Percentiles rank a stretch among this genome's conserved stretches.
phyloP scores from a whole-genome alignment of 805 yeast species.

The Metschnikowia noctiluminum region DNA sequence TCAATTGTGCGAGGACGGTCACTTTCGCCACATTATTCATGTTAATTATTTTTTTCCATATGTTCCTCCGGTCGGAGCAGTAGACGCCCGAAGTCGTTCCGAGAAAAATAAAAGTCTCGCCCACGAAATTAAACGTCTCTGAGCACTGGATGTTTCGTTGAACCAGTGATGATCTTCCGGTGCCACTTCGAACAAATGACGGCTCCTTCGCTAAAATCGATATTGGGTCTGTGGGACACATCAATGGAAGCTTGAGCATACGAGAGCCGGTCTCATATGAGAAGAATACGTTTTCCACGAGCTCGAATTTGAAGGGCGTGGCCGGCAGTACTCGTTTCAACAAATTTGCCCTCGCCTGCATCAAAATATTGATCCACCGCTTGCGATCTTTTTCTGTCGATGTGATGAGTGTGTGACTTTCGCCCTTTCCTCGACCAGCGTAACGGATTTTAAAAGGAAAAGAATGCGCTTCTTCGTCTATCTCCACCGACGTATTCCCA shows the following conservation, averaged over 20 bases:
- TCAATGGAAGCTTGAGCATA: conserved; percentile 50
- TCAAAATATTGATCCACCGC: conserved; percentile 54
- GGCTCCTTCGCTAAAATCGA: conserved; percentile 22
- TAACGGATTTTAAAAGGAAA: conserved; percentile 53
- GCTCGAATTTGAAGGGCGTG: conserved; percentile 53
- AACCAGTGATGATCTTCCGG: conserved; percentile 17
- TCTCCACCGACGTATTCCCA: background rate
- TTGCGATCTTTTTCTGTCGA: conserved; percentile 48
- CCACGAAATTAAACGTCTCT: conserved; percentile 44
- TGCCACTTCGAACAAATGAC: background rate
- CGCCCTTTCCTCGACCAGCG: conserved; percentile 52
- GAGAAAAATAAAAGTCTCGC: conserved; percentile 45
- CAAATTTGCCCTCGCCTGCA: conserved; percentile 42
- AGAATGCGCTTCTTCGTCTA: conserved; percentile 27
- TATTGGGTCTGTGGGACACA: conserved; percentile 51
- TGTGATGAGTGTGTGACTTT: conserved; percentile 50
- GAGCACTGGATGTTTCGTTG: conserved; percentile 42
- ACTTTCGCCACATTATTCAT: conserved; percentile 54
- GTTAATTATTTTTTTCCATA: conserved; percentile 61
- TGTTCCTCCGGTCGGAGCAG: conserved; percentile 41
- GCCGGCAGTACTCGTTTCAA: conserved; percentile 29
- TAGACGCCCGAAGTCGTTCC: conserved; percentile 68
- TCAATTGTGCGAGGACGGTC: conserved; percentile 54
- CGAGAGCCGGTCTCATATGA: conserved; percentile 57
- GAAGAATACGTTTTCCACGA: conserved; percentile 57